Evolutionary conservation across 2,329 filamentous ascomycete species (phyloP).

Genomic region (Monilinia fructigena): DNA sequence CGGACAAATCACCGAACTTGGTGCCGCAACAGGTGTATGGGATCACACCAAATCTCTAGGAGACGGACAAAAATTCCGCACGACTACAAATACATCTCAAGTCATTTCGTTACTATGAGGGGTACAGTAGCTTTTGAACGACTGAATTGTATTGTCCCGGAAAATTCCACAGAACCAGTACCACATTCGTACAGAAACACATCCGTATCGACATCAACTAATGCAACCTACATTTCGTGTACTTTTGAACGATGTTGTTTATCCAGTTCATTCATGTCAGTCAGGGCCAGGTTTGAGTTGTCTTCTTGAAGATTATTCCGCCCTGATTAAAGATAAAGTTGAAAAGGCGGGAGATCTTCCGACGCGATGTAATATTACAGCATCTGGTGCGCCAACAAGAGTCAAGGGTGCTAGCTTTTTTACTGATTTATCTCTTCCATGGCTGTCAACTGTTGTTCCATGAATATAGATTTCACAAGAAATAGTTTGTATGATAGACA

Average conservation of each 20-base stretch:
- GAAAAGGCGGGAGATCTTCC: background rate
- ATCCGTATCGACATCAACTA: background rate
- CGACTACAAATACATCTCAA: constrained; percentile 53
- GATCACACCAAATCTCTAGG: constrained; percentile 43
- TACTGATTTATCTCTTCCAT: constrained; percentile 4
- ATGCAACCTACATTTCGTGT: constrained; percentile 13
- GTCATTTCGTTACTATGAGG: constrained; percentile 59
- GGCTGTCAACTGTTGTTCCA: constrained; percentile 1
- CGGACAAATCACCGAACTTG: constrained; percentile 62
- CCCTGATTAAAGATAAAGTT: background rate
- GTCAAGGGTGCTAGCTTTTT: constrained; percentile 18
- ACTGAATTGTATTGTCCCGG: background rate
- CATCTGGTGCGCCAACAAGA: background rate
- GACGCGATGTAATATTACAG: constrained; percentile 15
- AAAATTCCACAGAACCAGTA: background rate
- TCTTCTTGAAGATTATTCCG: constrained; percentile 5
- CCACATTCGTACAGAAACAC: background rate
- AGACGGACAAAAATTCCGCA: constrained; percentile 45
- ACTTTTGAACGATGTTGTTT: constrained; percentile 10
- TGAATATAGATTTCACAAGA: background rate
- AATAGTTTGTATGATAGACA: too few relatives aligned
- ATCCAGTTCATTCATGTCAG: background rate
- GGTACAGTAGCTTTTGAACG: constrained; percentile 61
- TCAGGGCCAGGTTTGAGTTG: constrained; percentile 10
- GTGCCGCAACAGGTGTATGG: constrained; percentile 59